Percentiles rank a stretch among this genome's conserved stretches.
phyloP scores from a whole-genome alignment of 139 green algal genomes.

The Asterochloris erici region DNA sequence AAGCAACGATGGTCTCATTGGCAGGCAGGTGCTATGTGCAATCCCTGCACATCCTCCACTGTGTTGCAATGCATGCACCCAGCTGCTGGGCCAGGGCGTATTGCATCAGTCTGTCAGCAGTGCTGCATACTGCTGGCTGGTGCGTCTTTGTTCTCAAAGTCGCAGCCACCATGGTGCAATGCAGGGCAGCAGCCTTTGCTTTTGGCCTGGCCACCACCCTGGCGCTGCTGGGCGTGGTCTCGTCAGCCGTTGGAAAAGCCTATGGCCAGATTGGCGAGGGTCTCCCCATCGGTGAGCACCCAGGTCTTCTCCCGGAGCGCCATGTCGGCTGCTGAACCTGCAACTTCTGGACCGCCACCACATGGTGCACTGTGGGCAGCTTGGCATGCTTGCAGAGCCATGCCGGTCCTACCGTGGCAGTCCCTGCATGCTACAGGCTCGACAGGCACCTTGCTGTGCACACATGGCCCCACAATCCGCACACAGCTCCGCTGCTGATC shows the following conservation, averaged over 20 bases:
- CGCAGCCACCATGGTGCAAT: background rate
- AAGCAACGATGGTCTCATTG: background rate
- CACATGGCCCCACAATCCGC: no score
- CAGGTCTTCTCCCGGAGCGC: background rate
- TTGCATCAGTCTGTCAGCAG: background rate
- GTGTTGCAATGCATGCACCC: no score
- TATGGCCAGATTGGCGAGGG: constrained; percentile 73
- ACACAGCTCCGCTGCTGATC: no score
- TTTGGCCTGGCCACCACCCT: constrained; percentile 85
- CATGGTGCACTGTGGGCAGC: background rate
- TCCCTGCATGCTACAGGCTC: no score
- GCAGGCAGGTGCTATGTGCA: constrained; percentile 5
- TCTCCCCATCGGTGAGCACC: constrained; percentile 25
- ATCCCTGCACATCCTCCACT: no score
- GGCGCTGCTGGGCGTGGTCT: constrained; percentile 73
- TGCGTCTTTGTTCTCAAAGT: background rate
- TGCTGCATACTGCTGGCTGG: background rate
- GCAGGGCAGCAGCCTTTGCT: constrained; percentile 66
- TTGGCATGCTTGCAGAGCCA: no score
- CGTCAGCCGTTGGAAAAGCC: constrained; percentile 63
- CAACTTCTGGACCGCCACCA: background rate
- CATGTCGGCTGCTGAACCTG: no score
- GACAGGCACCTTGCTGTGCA: no score
- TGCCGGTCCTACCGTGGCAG: no score
- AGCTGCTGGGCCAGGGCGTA: background rate